These are phyloP conservation scores for Sextonia rubra DNA, from an alignment of 164 flowering plant genomes.

Conservation along the genomic window DNA sequence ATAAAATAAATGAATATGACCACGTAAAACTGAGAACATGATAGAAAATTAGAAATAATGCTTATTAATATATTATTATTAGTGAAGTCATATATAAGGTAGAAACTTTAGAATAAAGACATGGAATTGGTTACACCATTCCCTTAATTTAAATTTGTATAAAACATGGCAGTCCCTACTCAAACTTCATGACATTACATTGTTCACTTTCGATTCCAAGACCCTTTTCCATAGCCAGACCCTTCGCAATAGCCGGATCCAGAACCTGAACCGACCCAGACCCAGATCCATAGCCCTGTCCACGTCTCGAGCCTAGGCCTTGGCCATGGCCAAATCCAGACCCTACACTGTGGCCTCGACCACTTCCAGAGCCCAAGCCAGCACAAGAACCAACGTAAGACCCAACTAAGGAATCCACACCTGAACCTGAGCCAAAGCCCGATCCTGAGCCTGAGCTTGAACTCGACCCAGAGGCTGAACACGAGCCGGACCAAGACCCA, in stretches of 20 bases:
- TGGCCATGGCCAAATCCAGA: conserved; percentile 5
- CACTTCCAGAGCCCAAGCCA: conserved; percentile 6
- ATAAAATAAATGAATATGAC: too few relatives aligned
- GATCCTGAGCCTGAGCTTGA: conserved; percentile 16
- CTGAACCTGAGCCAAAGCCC: conserved; percentile 19
- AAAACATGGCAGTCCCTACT: conserved; percentile 5
- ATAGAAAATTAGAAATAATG: too few relatives aligned
- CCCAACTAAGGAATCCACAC: conserved; percentile 11
- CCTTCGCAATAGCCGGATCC: conserved; percentile 26
- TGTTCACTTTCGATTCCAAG: conserved; percentile 22
- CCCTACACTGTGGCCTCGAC: not conserved
- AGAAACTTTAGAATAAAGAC: too few relatives aligned
- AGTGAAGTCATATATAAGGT: too few relatives aligned
- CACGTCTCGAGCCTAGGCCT: conserved; percentile 7
- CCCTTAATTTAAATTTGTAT: not conserved
- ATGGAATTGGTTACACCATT: too few relatives aligned
- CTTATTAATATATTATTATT: too few relatives aligned
- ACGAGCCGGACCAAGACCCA: conserved; percentile 14
- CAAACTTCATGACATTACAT: too few relatives aligned
- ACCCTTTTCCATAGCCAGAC: conserved; percentile 26
- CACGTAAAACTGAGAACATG: too few relatives aligned
- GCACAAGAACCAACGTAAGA: conserved; percentile 10
- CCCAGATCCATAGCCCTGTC: not conserved
- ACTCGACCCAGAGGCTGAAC: conserved; percentile 17
- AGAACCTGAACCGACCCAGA: conserved; percentile 14